Conservation (phyloP, 148 eudicot species). For the Diospyros kaki region DNA sequence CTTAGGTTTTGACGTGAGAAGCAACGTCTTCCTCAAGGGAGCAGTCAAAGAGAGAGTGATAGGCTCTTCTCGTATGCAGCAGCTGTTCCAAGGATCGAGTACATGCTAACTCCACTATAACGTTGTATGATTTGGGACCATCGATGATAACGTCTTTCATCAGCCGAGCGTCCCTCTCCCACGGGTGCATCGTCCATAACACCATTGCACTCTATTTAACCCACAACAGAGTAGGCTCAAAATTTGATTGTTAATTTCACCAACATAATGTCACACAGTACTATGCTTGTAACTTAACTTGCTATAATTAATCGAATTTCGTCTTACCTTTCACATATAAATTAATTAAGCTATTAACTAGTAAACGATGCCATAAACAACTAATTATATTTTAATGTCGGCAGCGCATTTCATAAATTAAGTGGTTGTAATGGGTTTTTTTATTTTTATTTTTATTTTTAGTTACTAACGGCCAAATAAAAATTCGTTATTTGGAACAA, state of each 20-base stretch:
- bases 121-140: conserved; percentile 34
- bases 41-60: conserved; percentile 63
- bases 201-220: conserved; percentile 49
- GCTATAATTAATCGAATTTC: too few relatives aligned
- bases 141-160: conserved; percentile 46
- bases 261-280: too few relatives aligned
- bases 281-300: too few relatives aligned
- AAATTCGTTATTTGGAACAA: too few relatives aligned
- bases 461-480: too few relatives aligned
- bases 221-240: not conserved
- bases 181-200: conserved; percentile 75
- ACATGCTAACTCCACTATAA: conserved; percentile 64
- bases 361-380: too few relatives aligned
- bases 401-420: too few relatives aligned
- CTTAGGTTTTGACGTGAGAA: conserved; percentile 31
- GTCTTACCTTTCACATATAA: not conserved
- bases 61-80: conserved; percentile 65
- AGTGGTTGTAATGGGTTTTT: too few relatives aligned
- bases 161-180: conserved; percentile 91
- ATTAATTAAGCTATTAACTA: not conserved
- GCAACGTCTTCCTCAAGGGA: conserved; percentile 86
- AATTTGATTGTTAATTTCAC: too few relatives aligned
- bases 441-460: too few relatives aligned
- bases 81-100: conserved; percentile 69
- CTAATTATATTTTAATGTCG: too few relatives aligned